Percentiles rank a stretch among this genome's conserved stretches.
phyloP scores from a whole-genome alignment of 1,284 basidiomycete genomes.

The Microbotryum lychnidis-dioicae region DNA sequence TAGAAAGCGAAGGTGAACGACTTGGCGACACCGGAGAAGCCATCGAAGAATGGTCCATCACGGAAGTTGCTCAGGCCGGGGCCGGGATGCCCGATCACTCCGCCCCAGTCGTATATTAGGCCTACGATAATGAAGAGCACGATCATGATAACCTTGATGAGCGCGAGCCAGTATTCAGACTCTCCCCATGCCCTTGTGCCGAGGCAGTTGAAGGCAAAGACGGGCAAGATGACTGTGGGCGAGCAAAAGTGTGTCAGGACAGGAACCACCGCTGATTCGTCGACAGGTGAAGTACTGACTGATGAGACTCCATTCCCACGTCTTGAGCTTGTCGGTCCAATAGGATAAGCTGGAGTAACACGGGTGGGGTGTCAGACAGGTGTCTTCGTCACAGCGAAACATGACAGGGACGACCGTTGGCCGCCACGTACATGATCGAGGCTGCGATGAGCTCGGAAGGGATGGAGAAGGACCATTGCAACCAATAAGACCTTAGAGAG shows the following conservation, averaged over 20 bases:
- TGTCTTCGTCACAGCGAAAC: too few species aligned
- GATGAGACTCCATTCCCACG: constrained; percentile 21
- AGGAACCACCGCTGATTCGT: too few species aligned
- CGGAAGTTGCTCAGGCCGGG: constrained; percentile 52
- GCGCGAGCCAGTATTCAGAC: constrained; percentile 14
- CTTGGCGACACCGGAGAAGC: constrained; percentile 50
- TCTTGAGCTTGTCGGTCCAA: constrained; percentile 9
- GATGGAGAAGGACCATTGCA: constrained; percentile 19
- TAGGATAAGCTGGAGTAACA: background rate
- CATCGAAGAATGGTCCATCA: constrained; percentile 50
- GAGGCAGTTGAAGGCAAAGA: constrained; percentile 20
- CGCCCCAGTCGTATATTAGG: constrained; percentile 50
- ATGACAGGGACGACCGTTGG: too few species aligned
- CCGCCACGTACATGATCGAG: background rate
- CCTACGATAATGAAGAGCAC: constrained; percentile 26
- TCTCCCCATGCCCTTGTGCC: constrained; percentile 10
- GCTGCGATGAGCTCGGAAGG: constrained; percentile 10
- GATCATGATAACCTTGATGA: constrained; percentile 24
- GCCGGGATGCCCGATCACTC: constrained; percentile 50
- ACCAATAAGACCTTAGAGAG: background rate
- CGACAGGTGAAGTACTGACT: background rate
- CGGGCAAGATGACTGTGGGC: constrained; percentile 14
- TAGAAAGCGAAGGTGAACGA: constrained; percentile 51
- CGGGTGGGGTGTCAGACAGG: too few species aligned
- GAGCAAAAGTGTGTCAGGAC: too few species aligned